These are phyloP conservation scores for Fusarium sp. DNA, from an alignment of 2,329 filamentous ascomycete species.

Conservation along the genomic window DNA sequence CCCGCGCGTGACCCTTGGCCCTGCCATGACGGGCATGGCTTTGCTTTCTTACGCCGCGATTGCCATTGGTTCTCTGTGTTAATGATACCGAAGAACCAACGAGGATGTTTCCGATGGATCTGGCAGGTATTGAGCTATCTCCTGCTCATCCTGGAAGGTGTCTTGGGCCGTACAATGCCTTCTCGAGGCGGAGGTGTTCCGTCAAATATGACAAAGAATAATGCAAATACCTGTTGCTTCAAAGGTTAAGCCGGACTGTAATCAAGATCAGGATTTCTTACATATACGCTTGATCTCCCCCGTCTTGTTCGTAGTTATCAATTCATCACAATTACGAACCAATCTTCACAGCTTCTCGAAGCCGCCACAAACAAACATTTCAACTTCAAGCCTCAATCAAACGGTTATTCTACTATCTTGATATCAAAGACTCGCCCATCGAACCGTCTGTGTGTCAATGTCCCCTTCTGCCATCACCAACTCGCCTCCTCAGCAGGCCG, in stretches of 20 bases:
- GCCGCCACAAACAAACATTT: slow-evolving; percentile 16
- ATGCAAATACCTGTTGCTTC: slow-evolving; percentile 23
- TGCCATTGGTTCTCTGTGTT: slow-evolving; percentile 34
- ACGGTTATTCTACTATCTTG: slow-evolving; percentile 8
- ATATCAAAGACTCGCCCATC: slow-evolving; percentile 23
- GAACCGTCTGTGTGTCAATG: slow-evolving; percentile 56
- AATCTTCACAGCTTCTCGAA: slow-evolving; percentile 26
- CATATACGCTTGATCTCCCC: slow-evolving; percentile 35
- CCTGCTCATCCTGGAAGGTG: slow-evolving; percentile 26
- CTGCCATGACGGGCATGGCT: slow-evolving; percentile 38
- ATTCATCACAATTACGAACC: slow-evolving; percentile 12
- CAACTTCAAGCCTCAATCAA: slow-evolving; percentile 21
- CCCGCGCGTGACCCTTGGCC: slow-evolving; percentile 41
- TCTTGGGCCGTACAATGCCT: slow-evolving; percentile 44
- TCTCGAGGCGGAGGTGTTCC: slow-evolving; percentile 44
- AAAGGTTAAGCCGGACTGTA: slow-evolving; percentile 38
- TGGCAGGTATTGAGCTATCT: slow-evolving; percentile 8
- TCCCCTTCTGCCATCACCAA: slow-evolving; percentile 68
- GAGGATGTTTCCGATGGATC: slow-evolving; percentile 32
- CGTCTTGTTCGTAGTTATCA: slow-evolving; percentile 8
- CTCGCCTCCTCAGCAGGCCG: slow-evolving; percentile 58
- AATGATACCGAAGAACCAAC: slow-evolving; percentile 17
- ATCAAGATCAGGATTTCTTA: slow-evolving; percentile 37
- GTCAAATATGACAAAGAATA: slow-evolving; percentile 32
- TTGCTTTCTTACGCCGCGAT: slow-evolving; percentile 36